A percentile compares a stretch with the other conserved stretches of the same genome.
Evolutionary conservation across 2,329 filamentous ascomycete genomes (phyloP).

Genomic region (Didymella arachidicola): DNA sequence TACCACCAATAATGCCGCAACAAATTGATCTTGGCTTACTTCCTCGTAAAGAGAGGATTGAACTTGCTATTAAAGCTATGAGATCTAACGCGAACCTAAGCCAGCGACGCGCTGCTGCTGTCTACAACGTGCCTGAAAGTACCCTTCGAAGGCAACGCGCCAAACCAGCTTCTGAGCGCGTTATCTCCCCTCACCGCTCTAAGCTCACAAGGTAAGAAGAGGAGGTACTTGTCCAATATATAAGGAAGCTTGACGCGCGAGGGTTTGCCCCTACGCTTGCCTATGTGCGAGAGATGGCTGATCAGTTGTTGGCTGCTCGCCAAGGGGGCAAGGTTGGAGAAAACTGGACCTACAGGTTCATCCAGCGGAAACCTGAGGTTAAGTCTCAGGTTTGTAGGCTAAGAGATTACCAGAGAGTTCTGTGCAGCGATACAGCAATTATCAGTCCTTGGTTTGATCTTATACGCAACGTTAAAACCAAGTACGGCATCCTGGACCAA

Average conservation of each 20-base stretch:
- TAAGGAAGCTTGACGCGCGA: too few species aligned
- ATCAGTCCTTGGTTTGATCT: too few species aligned
- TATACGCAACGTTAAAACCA: too few species aligned
- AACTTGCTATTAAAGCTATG: too few species aligned
- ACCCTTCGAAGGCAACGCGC: constrained; percentile 15
- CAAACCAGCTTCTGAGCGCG: constrained; percentile 13
- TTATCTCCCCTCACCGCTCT: constrained; percentile 10
- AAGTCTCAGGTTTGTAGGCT: constrained; percentile 14
- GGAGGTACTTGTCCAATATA: constrained; percentile 17
- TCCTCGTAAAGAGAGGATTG: too few species aligned
- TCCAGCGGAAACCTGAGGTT: constrained; percentile 15
- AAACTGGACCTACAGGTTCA: constrained; percentile 21
- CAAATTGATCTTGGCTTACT: too few species aligned
- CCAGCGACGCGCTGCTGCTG: too few species aligned
- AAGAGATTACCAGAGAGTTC: constrained; percentile 19
- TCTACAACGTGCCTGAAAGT: constrained; percentile 7
- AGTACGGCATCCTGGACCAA: too few species aligned
- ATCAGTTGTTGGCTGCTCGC: constrained; percentile 13
- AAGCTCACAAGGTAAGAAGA: constrained; percentile 19
- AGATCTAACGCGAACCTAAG: too few species aligned
- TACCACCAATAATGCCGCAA: too few species aligned
- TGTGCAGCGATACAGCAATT: too few species aligned
- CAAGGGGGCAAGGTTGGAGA: constrained; percentile 9
- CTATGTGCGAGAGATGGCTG: constrained; percentile 20
- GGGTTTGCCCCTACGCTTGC: constrained; percentile 17